phyloP scores from a whole-genome alignment of 371 early-diverging fungal species.

The Actinomortierella ambigua region DNA sequence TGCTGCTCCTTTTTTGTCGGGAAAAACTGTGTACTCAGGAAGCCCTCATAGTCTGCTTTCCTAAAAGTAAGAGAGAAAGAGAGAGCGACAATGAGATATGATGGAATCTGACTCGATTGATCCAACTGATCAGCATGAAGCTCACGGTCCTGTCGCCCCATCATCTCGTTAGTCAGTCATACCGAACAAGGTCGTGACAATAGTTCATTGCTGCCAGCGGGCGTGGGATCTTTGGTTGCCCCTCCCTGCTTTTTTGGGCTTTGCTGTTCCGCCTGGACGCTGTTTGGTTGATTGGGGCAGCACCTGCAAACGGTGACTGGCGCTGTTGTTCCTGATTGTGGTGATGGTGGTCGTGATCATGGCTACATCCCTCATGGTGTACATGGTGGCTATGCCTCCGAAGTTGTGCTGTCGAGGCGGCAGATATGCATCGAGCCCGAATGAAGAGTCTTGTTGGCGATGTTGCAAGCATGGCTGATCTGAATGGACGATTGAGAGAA shows the following conservation, averaged over 20 bases:
- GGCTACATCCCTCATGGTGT: slow-evolving; percentile 34
- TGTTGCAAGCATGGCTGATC: too few species aligned
- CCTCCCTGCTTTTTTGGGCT: slow-evolving; percentile 2
- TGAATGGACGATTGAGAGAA: too few species aligned
- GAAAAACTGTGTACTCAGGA: slow-evolving; percentile 42
- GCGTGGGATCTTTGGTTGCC: slow-evolving; percentile 9
- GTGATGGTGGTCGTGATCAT: slow-evolving; percentile 28
- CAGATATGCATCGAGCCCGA: too few species aligned
- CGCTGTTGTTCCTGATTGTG: slow-evolving; percentile 10
- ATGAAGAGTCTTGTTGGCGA: too few species aligned
- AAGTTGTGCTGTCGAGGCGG: too few species aligned
- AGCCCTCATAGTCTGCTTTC: slow-evolving; percentile 43
- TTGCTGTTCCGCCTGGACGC: not conserved
- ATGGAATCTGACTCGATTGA: not conserved
- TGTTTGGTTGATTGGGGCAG: slow-evolving; percentile 1
- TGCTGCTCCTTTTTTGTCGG: slow-evolving; percentile 25
- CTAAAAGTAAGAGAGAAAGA: slow-evolving; percentile 2
- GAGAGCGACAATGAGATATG: not conserved
- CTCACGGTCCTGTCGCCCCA: not conserved
- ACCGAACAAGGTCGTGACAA: slow-evolving; percentile 44
- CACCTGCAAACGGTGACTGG: slow-evolving; percentile 33
- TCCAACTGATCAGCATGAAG: not conserved
- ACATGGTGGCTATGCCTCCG: slow-evolving; percentile 11
- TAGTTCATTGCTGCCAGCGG: slow-evolving; percentile 33
- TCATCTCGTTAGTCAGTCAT: slow-evolving; percentile 1